Percentiles rank a stretch among this genome's conserved stretches.
Evolutionary conservation across 2,329 filamentous ascomycete species (phyloP).

Genomic region (Penicillium aurantiogriseum): DNA sequence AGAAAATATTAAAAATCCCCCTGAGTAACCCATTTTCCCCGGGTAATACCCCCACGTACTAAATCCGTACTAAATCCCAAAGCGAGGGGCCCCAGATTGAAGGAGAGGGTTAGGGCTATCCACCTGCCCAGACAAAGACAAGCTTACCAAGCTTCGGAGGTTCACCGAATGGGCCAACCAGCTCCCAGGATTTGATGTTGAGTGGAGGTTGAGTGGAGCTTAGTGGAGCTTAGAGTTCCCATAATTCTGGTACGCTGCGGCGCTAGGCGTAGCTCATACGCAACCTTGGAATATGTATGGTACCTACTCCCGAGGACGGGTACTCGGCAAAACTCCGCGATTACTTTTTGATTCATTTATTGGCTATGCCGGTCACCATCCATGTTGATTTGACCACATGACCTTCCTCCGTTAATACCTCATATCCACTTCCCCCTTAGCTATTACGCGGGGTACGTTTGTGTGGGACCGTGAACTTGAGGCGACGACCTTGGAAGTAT

Average conservation of each 20-base stretch:
- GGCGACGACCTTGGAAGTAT: neutral
- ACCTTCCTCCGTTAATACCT: neutral
- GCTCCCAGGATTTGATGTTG: fast-evolving
- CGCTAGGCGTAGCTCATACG: neutral
- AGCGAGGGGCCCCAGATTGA: constrained; percentile 3
- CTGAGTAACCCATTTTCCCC: neutral
- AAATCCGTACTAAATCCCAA: neutral
- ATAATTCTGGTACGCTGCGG: neutral
- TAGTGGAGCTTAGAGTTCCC: neutral
- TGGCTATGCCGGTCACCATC: neutral
- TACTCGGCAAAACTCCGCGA: neutral
- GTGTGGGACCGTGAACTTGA: no score
- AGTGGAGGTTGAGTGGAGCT: neutral
- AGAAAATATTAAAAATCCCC: neutral
- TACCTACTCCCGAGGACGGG: no score
- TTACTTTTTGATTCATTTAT: neutral
- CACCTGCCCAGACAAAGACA: neutral
- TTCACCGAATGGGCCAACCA: neutral
- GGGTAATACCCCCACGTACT: neutral
- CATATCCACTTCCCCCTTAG: neutral
- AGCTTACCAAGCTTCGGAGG: constrained; percentile 7
- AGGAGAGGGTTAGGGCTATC: neutral
- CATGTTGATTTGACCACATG: neutral
- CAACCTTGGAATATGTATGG: no score
- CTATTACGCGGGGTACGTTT: neutral